Evolutionary conservation across 306 rosid species (phyloP).

Genomic region (Myrica gale): DNA sequence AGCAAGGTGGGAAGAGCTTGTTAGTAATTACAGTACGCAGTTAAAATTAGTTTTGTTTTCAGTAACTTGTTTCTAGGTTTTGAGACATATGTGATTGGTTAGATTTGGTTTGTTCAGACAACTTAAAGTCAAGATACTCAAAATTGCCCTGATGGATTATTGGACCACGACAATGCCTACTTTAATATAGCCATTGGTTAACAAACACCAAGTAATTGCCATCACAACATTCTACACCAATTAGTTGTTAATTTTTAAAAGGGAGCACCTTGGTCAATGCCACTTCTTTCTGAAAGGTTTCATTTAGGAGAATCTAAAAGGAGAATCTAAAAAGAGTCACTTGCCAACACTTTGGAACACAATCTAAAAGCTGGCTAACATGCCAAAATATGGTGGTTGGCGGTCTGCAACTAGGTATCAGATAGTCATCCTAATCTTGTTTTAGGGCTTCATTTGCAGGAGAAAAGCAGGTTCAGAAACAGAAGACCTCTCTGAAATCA

Average conservation of each 20-base stretch:
- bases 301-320: neutral
- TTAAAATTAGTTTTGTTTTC: slow-evolving; percentile 8
- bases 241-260: neutral
- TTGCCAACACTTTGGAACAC: no score
- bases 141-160: neutral
- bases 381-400: no score
- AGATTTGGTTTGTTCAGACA: neutral
- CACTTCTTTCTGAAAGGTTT: neutral
- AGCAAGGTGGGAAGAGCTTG: slow-evolving; percentile 67
- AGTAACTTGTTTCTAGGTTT: neutral
- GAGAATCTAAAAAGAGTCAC: neutral
- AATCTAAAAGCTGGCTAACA: no score
- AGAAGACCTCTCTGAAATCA: slow-evolving; percentile 32
- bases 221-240: neutral
- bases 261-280: neutral
- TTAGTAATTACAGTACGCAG: slow-evolving; percentile 12
- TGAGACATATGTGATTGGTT: neutral
- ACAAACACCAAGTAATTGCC: neutral
- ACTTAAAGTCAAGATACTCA: neutral
- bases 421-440: slow-evolving; percentile 32
- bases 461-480: slow-evolving; percentile 45
- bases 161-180: neutral
- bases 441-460: slow-evolving; percentile 47
- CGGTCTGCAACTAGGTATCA: neutral
- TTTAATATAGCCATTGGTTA: neutral